phyloP scores from a whole-genome alignment of 805 yeast species.

The Scheffersomyces lignosus region DNA sequence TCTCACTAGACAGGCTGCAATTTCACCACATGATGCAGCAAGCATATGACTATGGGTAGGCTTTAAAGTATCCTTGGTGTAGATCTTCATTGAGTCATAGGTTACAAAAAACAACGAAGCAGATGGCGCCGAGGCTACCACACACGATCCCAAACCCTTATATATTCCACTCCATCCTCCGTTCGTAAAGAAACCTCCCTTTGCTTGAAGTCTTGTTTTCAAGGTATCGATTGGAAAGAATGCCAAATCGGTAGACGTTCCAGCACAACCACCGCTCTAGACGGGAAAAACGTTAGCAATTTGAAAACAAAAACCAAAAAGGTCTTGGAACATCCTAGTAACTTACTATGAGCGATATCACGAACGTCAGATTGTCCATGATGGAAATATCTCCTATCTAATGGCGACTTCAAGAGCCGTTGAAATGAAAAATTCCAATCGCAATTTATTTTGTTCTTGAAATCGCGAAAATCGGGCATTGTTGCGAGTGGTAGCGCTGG shows the following conservation, averaged over 20 bases:
- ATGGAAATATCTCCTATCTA: no score
- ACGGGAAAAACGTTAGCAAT: neutral
- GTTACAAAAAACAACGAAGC: slow-evolving; percentile 57
- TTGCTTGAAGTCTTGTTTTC: slow-evolving; percentile 92
- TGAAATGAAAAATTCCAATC: no score
- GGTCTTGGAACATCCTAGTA: neutral
- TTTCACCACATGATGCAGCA: slow-evolving; percentile 86
- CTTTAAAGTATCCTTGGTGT: slow-evolving; percentile 32
- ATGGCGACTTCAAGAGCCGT: no score
- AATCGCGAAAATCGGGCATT: neutral
- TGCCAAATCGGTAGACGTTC: slow-evolving; percentile 90
- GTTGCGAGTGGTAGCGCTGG: neutral
- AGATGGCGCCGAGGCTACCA: slow-evolving; percentile 90
- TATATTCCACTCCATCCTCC: slow-evolving; percentile 95
- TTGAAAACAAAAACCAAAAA: neutral
- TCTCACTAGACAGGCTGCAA: slow-evolving; percentile 89
- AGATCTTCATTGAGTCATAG: slow-evolving; percentile 71
- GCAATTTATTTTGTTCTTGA: no score
- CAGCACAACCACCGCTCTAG: slow-evolving; percentile 90
- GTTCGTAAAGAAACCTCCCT: slow-evolving; percentile 87
- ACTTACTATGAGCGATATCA: slow-evolving; percentile 36
- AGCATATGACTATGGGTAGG: slow-evolving; percentile 68
- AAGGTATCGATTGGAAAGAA: slow-evolving; percentile 96
- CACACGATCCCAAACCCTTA: slow-evolving; percentile 88
- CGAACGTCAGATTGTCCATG: slow-evolving; percentile 31